Base-by-base conservation (phyloP, 768 basidiomycete genomes). In the Royoungia palumana region DNA sequence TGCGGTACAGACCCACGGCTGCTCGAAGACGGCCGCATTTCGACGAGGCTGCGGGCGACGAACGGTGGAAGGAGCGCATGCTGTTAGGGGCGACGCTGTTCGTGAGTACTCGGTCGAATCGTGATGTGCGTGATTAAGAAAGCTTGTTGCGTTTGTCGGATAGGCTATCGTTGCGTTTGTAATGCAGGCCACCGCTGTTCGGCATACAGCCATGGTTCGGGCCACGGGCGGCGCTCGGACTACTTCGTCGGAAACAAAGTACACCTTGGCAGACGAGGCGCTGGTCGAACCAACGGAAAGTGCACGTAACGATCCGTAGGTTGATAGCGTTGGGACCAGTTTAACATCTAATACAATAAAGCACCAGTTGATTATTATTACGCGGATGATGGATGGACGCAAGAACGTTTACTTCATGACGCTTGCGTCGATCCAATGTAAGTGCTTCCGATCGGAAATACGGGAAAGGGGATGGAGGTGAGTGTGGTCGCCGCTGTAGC, bases 31-130 rank as follows among this genome's bases (percentile, higher is more conserved):
- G 75, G 61, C 68, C 80, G 21, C 74, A 81, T 58, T 68, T 76
- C 3, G 79, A 77, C 32, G 73, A 76, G 40, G 50, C 58, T 8
- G 25, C 45, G 28, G 54, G 66, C 16, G 82, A 87, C 54, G 86
- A 88, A 40, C 71, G 76, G 25, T 83, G 81, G 81, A 86, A 84
- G 62, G 86, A 87, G 58, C 66, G 75, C 34, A 50, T 82, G 13
- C 77, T 89, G 42, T 39, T 86, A 7, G 73, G 73, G n/a, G 76
- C 77, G 8, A 71, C 82, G 4, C 44, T 81, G 20, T 56, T 78
- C 28, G 86, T 86, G 56, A 51, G 57, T 56, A 7, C 25, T 47
- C 40, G 5, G 30, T 47, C 9, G 34, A 24, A 19, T 47, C 34
- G 24, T 12, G 13, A 32, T 32, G 6, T 12, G 10, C 13, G 28